phyloP scores from a whole-genome alignment of 2,329 filamentous ascomycete species.

The Colletotrichum agaves region DNA sequence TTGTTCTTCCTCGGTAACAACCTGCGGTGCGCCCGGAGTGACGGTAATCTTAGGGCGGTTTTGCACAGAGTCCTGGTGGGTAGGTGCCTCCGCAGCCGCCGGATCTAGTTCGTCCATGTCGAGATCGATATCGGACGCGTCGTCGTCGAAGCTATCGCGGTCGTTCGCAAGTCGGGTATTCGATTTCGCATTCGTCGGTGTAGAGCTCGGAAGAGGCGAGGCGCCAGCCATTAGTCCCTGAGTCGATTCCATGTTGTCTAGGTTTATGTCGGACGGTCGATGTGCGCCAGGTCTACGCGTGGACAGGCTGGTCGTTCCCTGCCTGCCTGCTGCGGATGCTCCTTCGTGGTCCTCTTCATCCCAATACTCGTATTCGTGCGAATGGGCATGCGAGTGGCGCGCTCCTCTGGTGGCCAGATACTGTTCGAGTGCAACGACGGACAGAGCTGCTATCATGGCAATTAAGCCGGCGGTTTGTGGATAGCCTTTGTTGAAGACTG shows the following conservation, averaged over 20 bases:
- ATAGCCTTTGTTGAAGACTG: constrained; percentile 83
- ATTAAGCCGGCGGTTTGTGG: constrained; percentile 83
- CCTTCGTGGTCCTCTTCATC: constrained; percentile 55
- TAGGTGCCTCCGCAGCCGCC: constrained; percentile 39
- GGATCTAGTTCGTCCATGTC: constrained; percentile 71
- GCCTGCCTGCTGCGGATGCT: constrained; percentile 39
- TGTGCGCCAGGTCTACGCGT: constrained; percentile 51
- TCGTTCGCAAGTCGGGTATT: constrained; percentile 32
- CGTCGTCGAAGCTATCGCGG: constrained; percentile 44
- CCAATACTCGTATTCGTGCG: constrained; percentile 59
- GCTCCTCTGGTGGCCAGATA: constrained; percentile 81
- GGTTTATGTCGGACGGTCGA: constrained; percentile 60
- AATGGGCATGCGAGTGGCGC: constrained; percentile 64
- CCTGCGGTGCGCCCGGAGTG: constrained; percentile 24
- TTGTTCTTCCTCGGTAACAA: constrained; percentile 63
- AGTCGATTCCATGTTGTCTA: constrained; percentile 62
- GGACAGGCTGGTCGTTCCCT: constrained; percentile 46
- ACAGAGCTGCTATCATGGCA: constrained; percentile 82
- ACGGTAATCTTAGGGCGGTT: constrained; percentile 39
- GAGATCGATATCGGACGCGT: constrained; percentile 68
- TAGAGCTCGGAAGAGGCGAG: constrained; percentile 67
- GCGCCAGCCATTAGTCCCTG: constrained; percentile 68
- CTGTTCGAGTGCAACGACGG: constrained; percentile 88
- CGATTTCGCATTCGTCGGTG: constrained; percentile 49
- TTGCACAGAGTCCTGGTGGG: constrained; percentile 42